Percentiles rank a stretch among this genome's conserved stretches.
Conservation (phyloP, 257 asterid species). For the Haberlea rhodopensis region DNA sequence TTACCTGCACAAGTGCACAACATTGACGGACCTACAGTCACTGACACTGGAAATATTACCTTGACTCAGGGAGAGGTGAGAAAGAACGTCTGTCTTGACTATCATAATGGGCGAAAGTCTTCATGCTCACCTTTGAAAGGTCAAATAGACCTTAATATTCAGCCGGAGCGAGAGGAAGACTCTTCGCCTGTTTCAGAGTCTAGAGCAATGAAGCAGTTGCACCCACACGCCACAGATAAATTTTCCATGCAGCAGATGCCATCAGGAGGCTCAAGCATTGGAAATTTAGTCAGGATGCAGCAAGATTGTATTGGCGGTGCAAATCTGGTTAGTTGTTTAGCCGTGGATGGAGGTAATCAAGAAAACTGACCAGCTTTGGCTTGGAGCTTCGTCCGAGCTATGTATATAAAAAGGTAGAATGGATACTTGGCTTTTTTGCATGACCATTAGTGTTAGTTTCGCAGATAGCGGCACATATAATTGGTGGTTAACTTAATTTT, state of each 20-base stretch:
- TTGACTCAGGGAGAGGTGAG: slow-evolving; percentile 32
- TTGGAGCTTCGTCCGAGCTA: slow-evolving; percentile 26
- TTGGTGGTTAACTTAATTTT: slow-evolving; percentile 17
- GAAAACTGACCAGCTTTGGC: slow-evolving; percentile 34
- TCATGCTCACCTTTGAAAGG: slow-evolving; percentile 53
- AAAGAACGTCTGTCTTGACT: slow-evolving; percentile 32
- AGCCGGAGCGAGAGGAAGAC: slow-evolving; percentile 85
- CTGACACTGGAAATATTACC: slow-evolving; percentile 15
- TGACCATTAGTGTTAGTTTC: slow-evolving; percentile 11
- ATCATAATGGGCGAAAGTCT: slow-evolving; percentile 25
- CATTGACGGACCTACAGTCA: slow-evolving; percentile 11
- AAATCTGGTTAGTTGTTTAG: slow-evolving; percentile 18
- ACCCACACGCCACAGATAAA: slow-evolving; percentile 30
- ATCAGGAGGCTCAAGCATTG: slow-evolving; percentile 28
- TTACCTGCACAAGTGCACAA: slow-evolving; percentile 32
- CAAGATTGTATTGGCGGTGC: slow-evolving; percentile 34
- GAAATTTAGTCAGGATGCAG: slow-evolving; percentile 23
- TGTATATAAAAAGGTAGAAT: slow-evolving; percentile 32
- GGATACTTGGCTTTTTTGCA: slow-evolving; percentile 23
- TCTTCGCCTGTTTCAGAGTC: slow-evolving; percentile 42
- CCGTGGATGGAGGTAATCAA: slow-evolving; percentile 24
- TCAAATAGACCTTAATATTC: slow-evolving; percentile 79
- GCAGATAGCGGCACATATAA: slow-evolving; percentile 7
- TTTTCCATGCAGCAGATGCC: slow-evolving; percentile 34
- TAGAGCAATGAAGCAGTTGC: slow-evolving; percentile 26